Evolutionary conservation across 192 early-diverging fungal genomes (phyloP).

Genomic region (Coemansia sp.): DNA sequence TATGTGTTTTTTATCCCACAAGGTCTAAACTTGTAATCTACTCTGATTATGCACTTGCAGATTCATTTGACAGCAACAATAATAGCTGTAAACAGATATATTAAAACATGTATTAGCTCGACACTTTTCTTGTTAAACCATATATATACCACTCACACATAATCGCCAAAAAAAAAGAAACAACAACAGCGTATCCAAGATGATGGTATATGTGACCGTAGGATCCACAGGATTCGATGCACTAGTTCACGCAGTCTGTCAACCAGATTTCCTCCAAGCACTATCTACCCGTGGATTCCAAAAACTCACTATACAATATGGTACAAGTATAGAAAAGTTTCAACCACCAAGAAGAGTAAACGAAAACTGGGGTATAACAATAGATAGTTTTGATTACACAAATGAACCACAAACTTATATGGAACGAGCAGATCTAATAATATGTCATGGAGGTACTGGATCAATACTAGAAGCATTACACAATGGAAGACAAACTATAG

Average conservation of each 20-base stretch:
- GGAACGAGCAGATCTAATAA: conserved; percentile 64
- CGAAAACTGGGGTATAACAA: conserved; percentile 9
- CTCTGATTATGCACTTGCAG: too few species aligned
- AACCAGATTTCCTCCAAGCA: conserved; percentile 45
- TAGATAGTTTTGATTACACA: conserved; percentile 58
- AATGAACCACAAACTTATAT: conserved; percentile 56
- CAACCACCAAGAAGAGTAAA: conserved; percentile 10
- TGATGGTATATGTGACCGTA: conserved; percentile 76
- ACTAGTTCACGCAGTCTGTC: conserved; percentile 55
- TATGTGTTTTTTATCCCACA: too few species aligned
- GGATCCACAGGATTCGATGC: conserved; percentile 89
- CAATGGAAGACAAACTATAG: conserved; percentile 60
- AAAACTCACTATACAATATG: conserved; percentile 68
- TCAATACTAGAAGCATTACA: conserved; percentile 79
- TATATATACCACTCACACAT: too few species aligned
- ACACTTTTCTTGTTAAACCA: too few species aligned
- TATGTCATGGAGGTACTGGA: conserved; percentile 86
- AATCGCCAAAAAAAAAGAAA: too few species aligned
- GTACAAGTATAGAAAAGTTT: conserved; percentile 43
- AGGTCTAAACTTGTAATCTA: too few species aligned
- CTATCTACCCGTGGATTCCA: conserved; percentile 53
- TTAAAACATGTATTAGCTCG: too few species aligned
- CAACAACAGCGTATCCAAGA: too few species aligned
- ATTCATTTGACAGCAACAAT: too few species aligned
- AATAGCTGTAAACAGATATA: too few species aligned